These are phyloP conservation scores for Solidago caesia DNA, from an alignment of 129 eudicot genomes.

Conservation along the genomic window DNA sequence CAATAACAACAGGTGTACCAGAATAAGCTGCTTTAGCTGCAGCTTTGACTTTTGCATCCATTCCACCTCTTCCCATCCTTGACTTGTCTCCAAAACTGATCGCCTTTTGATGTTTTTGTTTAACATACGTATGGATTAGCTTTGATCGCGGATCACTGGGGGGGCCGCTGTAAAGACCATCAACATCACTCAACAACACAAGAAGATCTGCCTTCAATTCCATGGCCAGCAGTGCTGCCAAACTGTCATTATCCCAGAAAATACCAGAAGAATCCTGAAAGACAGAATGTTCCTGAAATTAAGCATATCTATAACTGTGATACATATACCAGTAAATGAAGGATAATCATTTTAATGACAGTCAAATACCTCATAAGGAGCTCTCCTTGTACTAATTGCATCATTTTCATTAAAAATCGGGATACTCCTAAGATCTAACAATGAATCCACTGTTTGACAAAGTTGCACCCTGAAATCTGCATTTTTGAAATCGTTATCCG, in stretches of 20 bases:
- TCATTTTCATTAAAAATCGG: constrained; percentile 94
- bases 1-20: constrained; percentile 82
- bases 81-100: constrained; percentile 94
- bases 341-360: not conserved
- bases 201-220: constrained; percentile 89
- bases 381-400: constrained; percentile 87
- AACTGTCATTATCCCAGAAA: constrained; percentile 95
- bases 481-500: constrained; percentile 83
- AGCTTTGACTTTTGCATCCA: constrained; percentile 95
- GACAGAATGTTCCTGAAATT: constrained; percentile 24
- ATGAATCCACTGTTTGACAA: constrained; percentile 62
- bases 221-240: constrained; percentile 82
- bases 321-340: not conserved
- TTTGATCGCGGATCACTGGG: constrained; percentile 87
- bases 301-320: constrained; percentile 12
- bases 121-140: constrained; percentile 75
- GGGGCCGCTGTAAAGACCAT: constrained; percentile 90
- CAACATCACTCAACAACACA: constrained; percentile 87
- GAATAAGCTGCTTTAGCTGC: constrained; percentile 72
- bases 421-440: constrained; percentile 59
- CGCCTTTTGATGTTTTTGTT: constrained; percentile 62
- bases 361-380: constrained; percentile 84
- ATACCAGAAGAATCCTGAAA: constrained; percentile 88
- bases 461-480: constrained; percentile 77
- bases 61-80: constrained; percentile 94